Evolutionary conservation across 2,329 filamentous ascomycete species (phyloP).

Genomic region (Ophiostoma montium): DNA sequence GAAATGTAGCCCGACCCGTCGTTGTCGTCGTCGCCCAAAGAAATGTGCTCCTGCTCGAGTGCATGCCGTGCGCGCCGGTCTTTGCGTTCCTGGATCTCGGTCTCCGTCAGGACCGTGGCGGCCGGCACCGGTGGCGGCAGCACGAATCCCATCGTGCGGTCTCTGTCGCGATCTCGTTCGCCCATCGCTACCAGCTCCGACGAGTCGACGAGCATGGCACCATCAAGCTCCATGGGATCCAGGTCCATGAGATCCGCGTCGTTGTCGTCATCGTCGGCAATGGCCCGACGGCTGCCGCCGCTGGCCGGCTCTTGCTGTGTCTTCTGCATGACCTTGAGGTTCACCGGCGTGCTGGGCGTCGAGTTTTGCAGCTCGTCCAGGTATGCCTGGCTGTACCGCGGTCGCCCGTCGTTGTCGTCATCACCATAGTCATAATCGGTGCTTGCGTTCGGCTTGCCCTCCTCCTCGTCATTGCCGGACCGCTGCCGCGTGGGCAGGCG

Average conservation of each 20-base stretch:
- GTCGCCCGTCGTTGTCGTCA: constrained; percentile 46
- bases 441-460: neutral
- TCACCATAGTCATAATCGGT: constrained; percentile 8
- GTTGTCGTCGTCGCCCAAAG: constrained; percentile 26
- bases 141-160: neutral
- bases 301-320: constrained; percentile 18
- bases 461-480: constrained; percentile 21
- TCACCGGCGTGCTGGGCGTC: constrained; percentile 68
- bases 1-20: constrained; percentile 21
- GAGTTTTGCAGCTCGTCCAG: constrained; percentile 74
- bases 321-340: constrained; percentile 27
- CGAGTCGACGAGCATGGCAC: constrained; percentile 47
- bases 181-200: constrained; percentile 20
- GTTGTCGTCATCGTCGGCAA: constrained; percentile 15
- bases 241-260: constrained; percentile 40
- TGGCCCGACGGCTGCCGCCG: constrained; percentile 17
- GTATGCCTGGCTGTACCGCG: constrained; percentile 75
- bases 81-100: constrained; percentile 84
- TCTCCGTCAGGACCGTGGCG: constrained; percentile 55
- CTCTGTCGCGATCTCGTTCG: too few relatives aligned
- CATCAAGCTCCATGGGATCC: constrained; percentile 47
- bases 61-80: constrained; percentile 72
- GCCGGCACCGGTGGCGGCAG: constrained; percentile 16
- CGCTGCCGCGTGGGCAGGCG: constrained; percentile 40
- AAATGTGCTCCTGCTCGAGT: neutral